phyloP scores from a whole-genome alignment of 2,329 filamentous ascomycete genomes.

The Xylariaceae sp. region DNA sequence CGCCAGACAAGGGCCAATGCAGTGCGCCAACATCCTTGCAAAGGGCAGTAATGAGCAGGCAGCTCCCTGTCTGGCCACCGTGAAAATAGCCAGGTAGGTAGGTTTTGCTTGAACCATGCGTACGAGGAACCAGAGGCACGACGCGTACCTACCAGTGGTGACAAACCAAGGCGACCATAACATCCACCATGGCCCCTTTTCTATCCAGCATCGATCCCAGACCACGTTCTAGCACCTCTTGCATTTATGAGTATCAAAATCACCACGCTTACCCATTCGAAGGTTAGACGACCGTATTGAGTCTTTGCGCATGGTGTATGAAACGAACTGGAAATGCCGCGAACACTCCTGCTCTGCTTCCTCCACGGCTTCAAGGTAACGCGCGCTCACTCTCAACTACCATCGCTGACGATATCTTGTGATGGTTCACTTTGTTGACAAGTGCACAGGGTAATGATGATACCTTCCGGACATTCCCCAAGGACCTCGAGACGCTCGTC shows the following conservation, averaged over 20 bases:
- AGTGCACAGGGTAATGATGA: conserved; percentile 55
- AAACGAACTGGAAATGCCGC: conserved; percentile 34
- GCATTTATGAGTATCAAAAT: too few relatives aligned
- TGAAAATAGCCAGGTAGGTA: too few relatives aligned
- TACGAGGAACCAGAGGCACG: too few relatives aligned
- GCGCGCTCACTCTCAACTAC: neutral
- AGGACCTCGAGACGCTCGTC: conserved; percentile 55
- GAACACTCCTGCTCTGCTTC: conserved; percentile 64
- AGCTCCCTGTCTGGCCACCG: neutral
- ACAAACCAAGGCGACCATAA: too few relatives aligned
- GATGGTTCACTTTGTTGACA: conserved; percentile 2
- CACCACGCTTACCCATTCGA: too few relatives aligned
- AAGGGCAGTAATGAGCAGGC: neutral
- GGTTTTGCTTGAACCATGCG: too few relatives aligned
- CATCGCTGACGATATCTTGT: neutral
- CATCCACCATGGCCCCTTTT: too few relatives aligned
- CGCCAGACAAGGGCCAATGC: neutral
- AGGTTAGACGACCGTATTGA: too few relatives aligned
- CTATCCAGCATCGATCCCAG: too few relatives aligned
- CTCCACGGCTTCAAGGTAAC: conserved; percentile 68
- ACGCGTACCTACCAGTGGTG: too few relatives aligned
- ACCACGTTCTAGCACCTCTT: too few relatives aligned
- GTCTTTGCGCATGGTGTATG: neutral
- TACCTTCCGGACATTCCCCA: conserved; percentile 63
- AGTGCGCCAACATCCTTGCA: neutral